Conservation (phyloP, 2,329 filamentous ascomycete species). For the Cercospora sp. region DNA sequence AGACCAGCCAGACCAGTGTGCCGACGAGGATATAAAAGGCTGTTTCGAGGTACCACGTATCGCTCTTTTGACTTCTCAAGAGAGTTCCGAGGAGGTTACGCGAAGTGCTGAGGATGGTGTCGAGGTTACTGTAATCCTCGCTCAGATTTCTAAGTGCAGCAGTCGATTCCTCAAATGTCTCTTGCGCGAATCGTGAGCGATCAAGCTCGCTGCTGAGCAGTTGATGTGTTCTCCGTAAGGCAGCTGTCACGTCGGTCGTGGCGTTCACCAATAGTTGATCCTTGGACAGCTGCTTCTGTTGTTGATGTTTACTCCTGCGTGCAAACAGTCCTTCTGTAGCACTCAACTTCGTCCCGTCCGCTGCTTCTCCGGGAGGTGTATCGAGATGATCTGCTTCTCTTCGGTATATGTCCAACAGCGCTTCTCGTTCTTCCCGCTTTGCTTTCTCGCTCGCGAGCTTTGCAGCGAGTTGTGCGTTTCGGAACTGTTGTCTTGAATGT, state of each 20-base stretch:
- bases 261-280: slow-evolving; percentile 74
- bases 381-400: slow-evolving; percentile 45
- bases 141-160: slow-evolving; percentile 77
- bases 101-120: slow-evolving; percentile 73
- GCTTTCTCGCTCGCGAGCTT: slow-evolving; percentile 73
- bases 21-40: slow-evolving; percentile 77
- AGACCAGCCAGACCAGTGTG: slow-evolving; percentile 83
- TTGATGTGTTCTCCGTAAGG: slow-evolving; percentile 80
- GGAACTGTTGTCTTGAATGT: slow-evolving; percentile 67
- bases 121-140: slow-evolving; percentile 78
- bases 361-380: slow-evolving; percentile 23
- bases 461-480: slow-evolving; percentile 77
- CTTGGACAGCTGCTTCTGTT: slow-evolving; percentile 60
- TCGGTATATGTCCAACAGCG: slow-evolving; percentile 26
- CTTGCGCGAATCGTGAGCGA: slow-evolving; percentile 83
- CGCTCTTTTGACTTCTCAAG: slow-evolving; percentile 85
- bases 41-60: slow-evolving; percentile 96
- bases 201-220: slow-evolving; percentile 83
- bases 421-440: slow-evolving; percentile 71
- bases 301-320: slow-evolving; percentile 33
- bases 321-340: slow-evolving; percentile 43
- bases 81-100: slow-evolving; percentile 75
- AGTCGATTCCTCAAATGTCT: slow-evolving; percentile 82
- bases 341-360: slow-evolving; percentile 31
- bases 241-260: slow-evolving; percentile 78